Percentiles rank a stretch among this genome's conserved stretches.
phyloP scores from a whole-genome alignment of 2,329 filamentous ascomycete genomes.

The Colletotrichum siamense region DNA sequence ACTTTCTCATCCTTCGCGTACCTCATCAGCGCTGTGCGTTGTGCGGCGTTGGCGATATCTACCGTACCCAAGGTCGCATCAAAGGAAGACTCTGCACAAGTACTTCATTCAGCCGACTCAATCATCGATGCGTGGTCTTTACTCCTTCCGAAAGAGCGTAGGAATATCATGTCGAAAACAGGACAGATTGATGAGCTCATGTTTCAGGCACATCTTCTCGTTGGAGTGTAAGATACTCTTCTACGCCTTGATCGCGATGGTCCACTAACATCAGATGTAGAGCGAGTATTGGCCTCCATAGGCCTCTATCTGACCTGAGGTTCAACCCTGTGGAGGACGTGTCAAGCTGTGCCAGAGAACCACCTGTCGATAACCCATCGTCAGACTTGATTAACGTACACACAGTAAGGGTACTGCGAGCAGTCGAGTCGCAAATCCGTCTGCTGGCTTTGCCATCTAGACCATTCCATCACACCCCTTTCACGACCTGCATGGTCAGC shows the following conservation, averaged over 20 bases:
- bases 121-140: conserved; percentile 43
- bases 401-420: conserved; percentile 40
- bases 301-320: conserved; percentile 42
- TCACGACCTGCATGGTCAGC: conserved; percentile 45
- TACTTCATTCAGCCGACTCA: conserved; percentile 39
- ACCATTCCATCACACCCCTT: conserved; percentile 42
- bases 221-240: conserved; percentile 27
- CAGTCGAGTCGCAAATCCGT: conserved; percentile 42
- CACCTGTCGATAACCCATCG: conserved; percentile 24
- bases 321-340: conserved; percentile 42
- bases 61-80: conserved; percentile 23
- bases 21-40: conserved; percentile 66
- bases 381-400: conserved; percentile 38
- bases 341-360: conserved; percentile 39
- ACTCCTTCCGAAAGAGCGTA: conserved; percentile 37
- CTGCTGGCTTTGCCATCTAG: conserved; percentile 40
- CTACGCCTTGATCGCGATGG: not conserved
- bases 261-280: conserved; percentile 24
- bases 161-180: conserved; percentile 33
- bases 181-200: conserved; percentile 35
- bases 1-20: conserved; percentile 72
- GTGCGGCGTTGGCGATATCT: conserved; percentile 29
- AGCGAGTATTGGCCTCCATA: conserved; percentile 38
- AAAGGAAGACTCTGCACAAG: conserved; percentile 28
- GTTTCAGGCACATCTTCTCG: conserved; percentile 31